Evolutionary conservation across 148 eudicot species (phyloP), one percentile per base, ranked within the genome.

Genomic region (Mesembryanthemum crystallinum): DNA sequence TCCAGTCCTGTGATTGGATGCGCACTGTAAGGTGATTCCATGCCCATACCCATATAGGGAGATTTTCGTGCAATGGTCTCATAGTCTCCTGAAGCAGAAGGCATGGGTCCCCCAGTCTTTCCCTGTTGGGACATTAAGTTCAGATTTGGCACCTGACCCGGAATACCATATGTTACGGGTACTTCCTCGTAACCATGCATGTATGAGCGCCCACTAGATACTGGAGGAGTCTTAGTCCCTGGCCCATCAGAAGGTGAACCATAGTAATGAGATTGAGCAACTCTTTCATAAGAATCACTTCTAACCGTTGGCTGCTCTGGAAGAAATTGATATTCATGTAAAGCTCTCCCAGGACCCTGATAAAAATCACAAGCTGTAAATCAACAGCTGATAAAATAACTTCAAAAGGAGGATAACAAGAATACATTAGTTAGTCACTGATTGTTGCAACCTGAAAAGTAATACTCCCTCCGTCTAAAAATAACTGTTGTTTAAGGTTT

Each of bases 321-420:
- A 58, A 94, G 90, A 88, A 94, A 94, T 74, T 94, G 95, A 77
- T 90, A 94, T 61, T 94, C 97, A 66, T 85, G 97, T 76, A 85
- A 45, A 52, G 89, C 90, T 86, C 90, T 87, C 25, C 77, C 81
- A 76, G 88, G 77, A 77, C 86, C 95, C 98, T 94, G 89, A 24
- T 32, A 62, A 45, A 73, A 58, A 76, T 29, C 33, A 64, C 27
- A 71, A 64, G 23, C 60, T 42, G 35, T 39, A 70, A 6, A 54
- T 63, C 29, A 70, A 8, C 39, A 61, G 23, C 33, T 4, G 13
- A 42, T 21, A 12, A 37, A 27, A 57, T 29, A 24, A 25, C 23
- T 15, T 12, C 17, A 13, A 23, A 8, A 12, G 49, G 0, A 23
- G 51, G 35, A 66, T 39, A 39, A 39, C 4, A 25, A 66, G 11